Conservation (phyloP, 2,329 filamentous ascomycete species). For the Aspergillus unguis region DNA sequence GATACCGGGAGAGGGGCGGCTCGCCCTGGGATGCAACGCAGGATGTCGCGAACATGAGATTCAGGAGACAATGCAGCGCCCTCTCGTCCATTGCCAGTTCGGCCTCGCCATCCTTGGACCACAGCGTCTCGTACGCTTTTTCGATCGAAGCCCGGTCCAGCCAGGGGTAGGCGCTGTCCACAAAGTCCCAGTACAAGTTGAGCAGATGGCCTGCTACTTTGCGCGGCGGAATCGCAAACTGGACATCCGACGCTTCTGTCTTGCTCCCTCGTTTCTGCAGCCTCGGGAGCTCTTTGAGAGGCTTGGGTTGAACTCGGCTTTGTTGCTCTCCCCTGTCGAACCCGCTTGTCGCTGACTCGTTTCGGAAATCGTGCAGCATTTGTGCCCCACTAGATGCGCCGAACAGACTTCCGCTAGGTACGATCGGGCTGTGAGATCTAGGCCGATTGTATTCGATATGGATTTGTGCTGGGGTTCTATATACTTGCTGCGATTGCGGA, state of each 20-base stretch:
- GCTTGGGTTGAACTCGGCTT: neutral
- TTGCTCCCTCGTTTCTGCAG: neutral
- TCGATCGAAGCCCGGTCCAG: neutral
- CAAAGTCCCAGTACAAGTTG: neutral
- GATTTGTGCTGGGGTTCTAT: neutral
- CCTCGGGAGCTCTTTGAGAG: neutral
- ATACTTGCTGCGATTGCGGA: neutral
- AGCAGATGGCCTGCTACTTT: neutral
- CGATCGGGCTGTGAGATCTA: neutral
- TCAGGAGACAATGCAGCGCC: neutral
- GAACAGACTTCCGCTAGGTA: neutral
- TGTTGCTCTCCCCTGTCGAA: neutral
- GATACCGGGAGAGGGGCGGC: neutral
- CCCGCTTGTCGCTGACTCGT: neutral
- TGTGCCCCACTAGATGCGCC: neutral
- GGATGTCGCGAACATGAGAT: neutral
- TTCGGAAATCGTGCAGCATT: neutral
- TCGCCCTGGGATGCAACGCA: neutral
- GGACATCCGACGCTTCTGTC: neutral
- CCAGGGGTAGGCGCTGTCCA: neutral
- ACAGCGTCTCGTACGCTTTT: neutral
- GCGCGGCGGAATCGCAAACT: neutral
- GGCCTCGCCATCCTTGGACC: neutral
- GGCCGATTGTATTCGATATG: neutral
- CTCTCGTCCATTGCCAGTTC: neutral